phyloP scores from a whole-genome alignment of 129 eudicot genomes.

The Kitagawia praeruptora region DNA sequence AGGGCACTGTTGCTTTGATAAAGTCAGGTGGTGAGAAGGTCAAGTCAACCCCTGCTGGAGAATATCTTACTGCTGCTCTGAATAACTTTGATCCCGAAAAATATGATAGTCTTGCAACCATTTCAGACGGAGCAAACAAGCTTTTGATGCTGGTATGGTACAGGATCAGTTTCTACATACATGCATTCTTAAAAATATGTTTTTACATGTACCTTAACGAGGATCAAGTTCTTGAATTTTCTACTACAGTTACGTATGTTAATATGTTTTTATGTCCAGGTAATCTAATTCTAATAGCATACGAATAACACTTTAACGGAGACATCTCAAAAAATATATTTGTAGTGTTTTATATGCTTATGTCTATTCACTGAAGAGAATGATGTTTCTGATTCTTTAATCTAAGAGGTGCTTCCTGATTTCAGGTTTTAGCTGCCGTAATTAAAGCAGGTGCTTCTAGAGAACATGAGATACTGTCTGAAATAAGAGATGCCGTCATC shows the following conservation, averaged over 20 bases:
- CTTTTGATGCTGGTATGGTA: slow-evolving; percentile 84
- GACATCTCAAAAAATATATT: not conserved
- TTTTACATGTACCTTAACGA: not conserved
- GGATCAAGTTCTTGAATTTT: not conserved
- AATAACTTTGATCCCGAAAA: slow-evolving; percentile 94
- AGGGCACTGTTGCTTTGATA: slow-evolving; percentile 68
- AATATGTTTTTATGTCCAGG: too few relatives aligned
- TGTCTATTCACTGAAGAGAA: not conserved
- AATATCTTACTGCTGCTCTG: slow-evolving; percentile 89
- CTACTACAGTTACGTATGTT: not conserved
- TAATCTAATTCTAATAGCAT: not conserved
- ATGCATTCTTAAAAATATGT: not conserved
- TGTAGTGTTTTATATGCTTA: not conserved
- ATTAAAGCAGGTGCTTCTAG: slow-evolving; percentile 99
- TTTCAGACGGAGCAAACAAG: slow-evolving; percentile 97
- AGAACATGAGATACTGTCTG: slow-evolving; percentile 98
- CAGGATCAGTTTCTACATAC: slow-evolving; percentile 3
- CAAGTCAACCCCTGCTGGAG: slow-evolving; percentile 98
- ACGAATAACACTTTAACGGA: not conserved
- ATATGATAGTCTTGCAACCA: slow-evolving; percentile 88
- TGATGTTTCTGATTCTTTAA: not conserved
- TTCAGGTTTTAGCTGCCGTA: slow-evolving; percentile 96
- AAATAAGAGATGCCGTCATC: slow-evolving; percentile 95
- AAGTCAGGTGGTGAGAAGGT: slow-evolving; percentile 58
- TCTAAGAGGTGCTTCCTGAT: slow-evolving; percentile 13